A percentile compares a stretch with the other conserved stretches of the same genome.
phyloP scores from a whole-genome alignment of 2,329 filamentous ascomycete genomes.

The Fusarium sp. region DNA sequence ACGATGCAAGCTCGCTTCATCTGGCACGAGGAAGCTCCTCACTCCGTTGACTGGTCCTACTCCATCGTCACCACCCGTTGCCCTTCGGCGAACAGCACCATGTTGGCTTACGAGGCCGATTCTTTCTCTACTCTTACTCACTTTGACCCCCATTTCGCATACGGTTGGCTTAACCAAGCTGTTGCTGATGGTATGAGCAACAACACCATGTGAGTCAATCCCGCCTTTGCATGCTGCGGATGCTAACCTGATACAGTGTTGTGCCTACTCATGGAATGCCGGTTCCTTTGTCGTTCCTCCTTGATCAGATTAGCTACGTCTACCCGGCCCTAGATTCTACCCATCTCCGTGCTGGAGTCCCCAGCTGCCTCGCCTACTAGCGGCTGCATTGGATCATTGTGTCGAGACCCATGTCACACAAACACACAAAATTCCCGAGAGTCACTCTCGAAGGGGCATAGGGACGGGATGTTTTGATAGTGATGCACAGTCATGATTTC shows the following conservation, averaged over 20 bases:
- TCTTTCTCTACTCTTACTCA: background rate
- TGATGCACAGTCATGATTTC: background rate
- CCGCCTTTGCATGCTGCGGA: background rate
- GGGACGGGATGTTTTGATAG: no score
- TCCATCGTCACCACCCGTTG: background rate
- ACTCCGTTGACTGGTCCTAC: background rate
- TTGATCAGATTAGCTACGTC: background rate
- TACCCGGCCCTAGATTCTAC: background rate
- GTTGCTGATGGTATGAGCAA: background rate
- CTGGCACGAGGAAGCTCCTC: background rate
- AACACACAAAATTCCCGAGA: no score
- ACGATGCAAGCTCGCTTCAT: background rate
- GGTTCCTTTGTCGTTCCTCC: background rate
- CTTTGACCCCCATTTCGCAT: background rate
- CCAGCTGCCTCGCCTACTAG: background rate
- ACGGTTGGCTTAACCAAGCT: background rate
- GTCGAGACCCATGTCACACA: no score
- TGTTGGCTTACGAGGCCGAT: background rate
- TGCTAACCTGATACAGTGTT: background rate
- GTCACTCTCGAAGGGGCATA: no score
- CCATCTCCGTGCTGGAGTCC: background rate
- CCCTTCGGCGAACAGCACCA: background rate
- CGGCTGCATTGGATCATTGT: accelerated
- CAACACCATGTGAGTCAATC: background rate
- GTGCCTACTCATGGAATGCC: background rate